A percentile compares a stretch with the other conserved stretches of the same genome.
Conservation (phyloP, 768 basidiomycete species). For the Russula sp. region DNA sequence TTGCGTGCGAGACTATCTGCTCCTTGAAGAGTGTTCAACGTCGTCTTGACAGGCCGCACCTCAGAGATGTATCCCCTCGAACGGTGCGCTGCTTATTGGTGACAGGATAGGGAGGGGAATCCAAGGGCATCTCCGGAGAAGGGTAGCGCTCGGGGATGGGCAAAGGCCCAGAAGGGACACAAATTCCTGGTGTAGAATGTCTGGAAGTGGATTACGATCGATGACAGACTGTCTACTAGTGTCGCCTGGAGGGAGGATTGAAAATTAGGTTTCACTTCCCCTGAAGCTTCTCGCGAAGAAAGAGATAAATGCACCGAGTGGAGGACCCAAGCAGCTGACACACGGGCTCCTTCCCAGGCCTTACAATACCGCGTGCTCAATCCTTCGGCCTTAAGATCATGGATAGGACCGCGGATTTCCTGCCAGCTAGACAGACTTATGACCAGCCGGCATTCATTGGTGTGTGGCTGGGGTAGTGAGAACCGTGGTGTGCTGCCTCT, state of each 20-base stretch:
- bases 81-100: constrained; percentile 46
- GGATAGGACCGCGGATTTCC: too few species aligned
- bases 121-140: constrained; percentile 30
- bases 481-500: too few species aligned
- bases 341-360: too few species aligned
- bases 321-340: constrained; percentile 34
- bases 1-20: constrained; percentile 53
- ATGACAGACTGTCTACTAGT: constrained; percentile 54
- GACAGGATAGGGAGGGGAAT: constrained; percentile 19
- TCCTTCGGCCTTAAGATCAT: too few species aligned
- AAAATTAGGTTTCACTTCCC: background rate
- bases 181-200: constrained; percentile 83
- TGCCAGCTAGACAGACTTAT: too few species aligned
- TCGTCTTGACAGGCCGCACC: constrained; percentile 67
- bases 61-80: constrained; percentile 89
- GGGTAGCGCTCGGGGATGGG: constrained; percentile 75
- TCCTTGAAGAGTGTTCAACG: constrained; percentile 69
- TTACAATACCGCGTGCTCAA: too few species aligned
- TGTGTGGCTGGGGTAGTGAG: too few species aligned
- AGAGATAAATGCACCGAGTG: constrained; percentile 44
- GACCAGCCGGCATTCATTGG: too few species aligned
- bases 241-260: constrained; percentile 37
- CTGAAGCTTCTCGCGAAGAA: background rate
- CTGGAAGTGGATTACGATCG: constrained; percentile 39
- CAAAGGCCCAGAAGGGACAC: constrained; percentile 68